Conservation (phyloP, 2,329 filamentous ascomycete species). For the Tolypocladium pustulatum region DNA sequence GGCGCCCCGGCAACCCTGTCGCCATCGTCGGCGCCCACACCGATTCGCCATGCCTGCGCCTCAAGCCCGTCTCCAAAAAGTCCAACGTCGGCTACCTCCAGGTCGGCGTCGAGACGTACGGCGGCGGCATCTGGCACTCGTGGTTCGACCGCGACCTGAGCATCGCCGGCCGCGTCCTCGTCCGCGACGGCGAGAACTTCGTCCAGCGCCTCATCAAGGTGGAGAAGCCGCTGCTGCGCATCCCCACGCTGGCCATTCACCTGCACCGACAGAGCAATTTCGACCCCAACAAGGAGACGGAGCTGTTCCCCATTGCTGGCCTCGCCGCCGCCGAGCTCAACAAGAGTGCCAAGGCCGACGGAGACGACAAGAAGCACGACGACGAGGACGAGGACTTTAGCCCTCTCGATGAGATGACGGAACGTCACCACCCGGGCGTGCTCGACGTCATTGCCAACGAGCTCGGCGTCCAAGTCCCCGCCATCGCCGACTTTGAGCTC, state of each 20-base stretch:
- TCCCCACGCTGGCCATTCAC: conserved; percentile 91
- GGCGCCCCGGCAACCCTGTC: conserved; percentile 84
- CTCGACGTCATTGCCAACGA: conserved; percentile 77
- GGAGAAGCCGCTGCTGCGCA: conserved; percentile 78
- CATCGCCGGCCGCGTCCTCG: conserved; percentile 80
- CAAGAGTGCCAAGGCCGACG: conserved; percentile 47
- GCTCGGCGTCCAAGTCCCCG: conserved; percentile 56
- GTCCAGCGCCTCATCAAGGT: conserved; percentile 82
- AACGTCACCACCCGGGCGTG: conserved; percentile 83
- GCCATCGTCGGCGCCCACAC: conserved; percentile 94
- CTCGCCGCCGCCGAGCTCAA: conserved; percentile 84
- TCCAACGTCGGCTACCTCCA: conserved; percentile 79
- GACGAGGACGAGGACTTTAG: conserved; percentile 45
- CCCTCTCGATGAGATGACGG: conserved; percentile 64
- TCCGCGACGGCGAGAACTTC: conserved; percentile 61
- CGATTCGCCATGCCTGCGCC: conserved; percentile 80
- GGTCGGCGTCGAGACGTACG: conserved; percentile 93
- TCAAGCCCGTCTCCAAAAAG: conserved; percentile 94
- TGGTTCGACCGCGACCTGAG: conserved; percentile 96
- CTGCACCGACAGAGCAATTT: conserved; percentile 80
- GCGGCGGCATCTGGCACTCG: conserved; percentile 93
- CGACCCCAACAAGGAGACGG: conserved; percentile 92
- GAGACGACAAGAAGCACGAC: conserved; percentile 23
- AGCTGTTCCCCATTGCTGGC: conserved; percentile 87
- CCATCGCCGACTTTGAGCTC: conserved; percentile 88